Base-by-base conservation (phyloP, 441 rosid species). In the Gossypium trilobum region DNA sequence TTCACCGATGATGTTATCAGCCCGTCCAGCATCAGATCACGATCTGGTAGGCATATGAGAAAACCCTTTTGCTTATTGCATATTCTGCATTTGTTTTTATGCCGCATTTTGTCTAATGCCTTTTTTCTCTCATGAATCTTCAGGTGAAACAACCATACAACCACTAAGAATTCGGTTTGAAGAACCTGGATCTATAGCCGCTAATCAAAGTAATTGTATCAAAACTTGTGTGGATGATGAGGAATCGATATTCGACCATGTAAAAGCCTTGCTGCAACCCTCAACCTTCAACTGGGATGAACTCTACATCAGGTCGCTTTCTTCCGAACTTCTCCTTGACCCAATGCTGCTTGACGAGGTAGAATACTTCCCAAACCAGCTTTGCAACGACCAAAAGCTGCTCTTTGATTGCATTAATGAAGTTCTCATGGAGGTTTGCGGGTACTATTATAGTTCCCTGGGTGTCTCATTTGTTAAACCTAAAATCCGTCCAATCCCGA, bases 341-440 rank as follows among this genome's bases (percentile, higher is more conserved):
- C 91, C 87, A 5, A 88, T 92, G 31, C 65, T 85, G 65, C 77
- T 74, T 62, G 85, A 86, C 27, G 89, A 85, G 71, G 80, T 85
- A 58, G 83, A 86, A 61, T 85, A 36, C 85, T 83, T 73, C 17
- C 77, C 87, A 9, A 83, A 80, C 82, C 83, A 79, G 58, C 85
- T 90, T 76, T 87, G 90, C 74, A 46, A 23, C 10, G 87, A 85
- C 48, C 85, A 82, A 73, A 81, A 83, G 66, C 92, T 92, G 46
- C 84, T 92, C 51, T 92, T 89, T 67, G 92, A 91, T 77, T 85
- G 88, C 67, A 85, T 92, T 70, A 88, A 88, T 27, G 99, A 95
- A 79, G 92, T 84, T 81, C 90, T 95, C 55, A 57, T 82, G 73
- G 93, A 88, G 80, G 79, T 89, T 44, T 73, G 70, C 11, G 51